A percentile compares a stretch with the other conserved stretches of the same genome.
Evolutionary conservation across 257 asterid genomes (phyloP).

Genomic region (Salvia miltiorrhiza): DNA sequence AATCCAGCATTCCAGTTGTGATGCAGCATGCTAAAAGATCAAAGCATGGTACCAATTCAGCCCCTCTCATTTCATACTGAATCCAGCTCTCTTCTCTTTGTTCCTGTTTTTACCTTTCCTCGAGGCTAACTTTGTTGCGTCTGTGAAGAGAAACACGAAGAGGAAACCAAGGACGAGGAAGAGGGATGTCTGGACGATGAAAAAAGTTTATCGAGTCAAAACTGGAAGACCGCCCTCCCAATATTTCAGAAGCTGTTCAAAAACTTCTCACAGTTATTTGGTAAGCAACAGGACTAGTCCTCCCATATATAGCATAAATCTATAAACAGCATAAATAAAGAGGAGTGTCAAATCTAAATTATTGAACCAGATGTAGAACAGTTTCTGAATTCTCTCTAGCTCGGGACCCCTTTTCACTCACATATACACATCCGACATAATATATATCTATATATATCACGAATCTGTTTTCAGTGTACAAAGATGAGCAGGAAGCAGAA

Average conservation of each 20-base stretch:
- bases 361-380: not conserved
- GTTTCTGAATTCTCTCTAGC: not conserved
- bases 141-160: slow-evolving; percentile 31
- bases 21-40: slow-evolving; percentile 40
- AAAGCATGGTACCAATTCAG: slow-evolving; percentile 24
- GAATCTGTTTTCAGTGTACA: slow-evolving; percentile 35
- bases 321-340: not conserved
- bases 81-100: not conserved
- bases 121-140: slow-evolving; percentile 15
- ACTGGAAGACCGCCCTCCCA: slow-evolving; percentile 40
- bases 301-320: not conserved
- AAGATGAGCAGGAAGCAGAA: slow-evolving; percentile 51
- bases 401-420: not conserved
- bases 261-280: slow-evolving; percentile 54
- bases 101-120: not conserved
- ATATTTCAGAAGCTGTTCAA: slow-evolving; percentile 57
- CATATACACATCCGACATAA: not conserved
- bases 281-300: slow-evolving; percentile 27
- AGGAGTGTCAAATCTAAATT: not conserved
- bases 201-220: slow-evolving; percentile 40
- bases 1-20: slow-evolving; percentile 64
- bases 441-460: not conserved
- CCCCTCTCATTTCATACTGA: slow-evolving; percentile 11
- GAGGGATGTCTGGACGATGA: slow-evolving; percentile 35
- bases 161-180: slow-evolving; percentile 36